Evolutionary conservation across 768 basidiomycete genomes (phyloP).

Genomic region (Boletus sensibilis): DNA sequence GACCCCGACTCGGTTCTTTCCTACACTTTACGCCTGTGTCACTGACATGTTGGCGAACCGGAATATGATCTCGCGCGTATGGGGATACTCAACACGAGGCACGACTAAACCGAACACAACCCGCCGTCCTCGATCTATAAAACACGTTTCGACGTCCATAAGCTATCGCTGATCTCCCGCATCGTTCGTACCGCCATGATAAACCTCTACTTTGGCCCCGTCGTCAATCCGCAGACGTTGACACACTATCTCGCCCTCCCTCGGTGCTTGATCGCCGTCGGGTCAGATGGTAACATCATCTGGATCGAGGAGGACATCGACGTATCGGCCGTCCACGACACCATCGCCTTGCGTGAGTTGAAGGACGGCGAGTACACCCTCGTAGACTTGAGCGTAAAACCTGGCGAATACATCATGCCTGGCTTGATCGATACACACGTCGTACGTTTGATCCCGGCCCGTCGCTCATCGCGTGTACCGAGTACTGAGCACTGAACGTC

Average conservation of each 20-base stretch:
- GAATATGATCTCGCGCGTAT: background rate
- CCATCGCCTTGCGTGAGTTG: constrained; percentile 49
- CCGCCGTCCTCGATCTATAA: background rate
- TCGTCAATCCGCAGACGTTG: constrained; percentile 51
- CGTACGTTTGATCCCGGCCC: constrained; percentile 44
- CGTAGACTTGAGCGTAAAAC: constrained; percentile 32
- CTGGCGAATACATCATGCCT: constrained; percentile 72
- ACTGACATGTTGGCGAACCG: background rate
- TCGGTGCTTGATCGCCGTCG: constrained; percentile 55
- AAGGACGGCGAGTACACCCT: constrained; percentile 33
- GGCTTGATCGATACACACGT: constrained; percentile 91
- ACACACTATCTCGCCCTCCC: constrained; percentile 46
- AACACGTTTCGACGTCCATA: background rate
- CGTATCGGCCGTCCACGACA: constrained; percentile 47
- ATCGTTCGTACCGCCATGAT: constrained; percentile 12
- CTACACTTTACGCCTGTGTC: background rate
- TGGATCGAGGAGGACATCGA: constrained; percentile 69
- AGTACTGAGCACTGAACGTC: background rate
- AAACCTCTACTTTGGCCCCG: constrained; percentile 54
- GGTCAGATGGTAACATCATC: constrained; percentile 52
- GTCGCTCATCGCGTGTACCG: background rate
- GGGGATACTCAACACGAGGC: background rate
- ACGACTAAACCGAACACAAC: background rate
- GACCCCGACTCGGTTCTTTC: background rate
- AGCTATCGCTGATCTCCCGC: background rate